Conservation (phyloP, 139 green algal genomes). For the Ulvella scutata region DNA sequence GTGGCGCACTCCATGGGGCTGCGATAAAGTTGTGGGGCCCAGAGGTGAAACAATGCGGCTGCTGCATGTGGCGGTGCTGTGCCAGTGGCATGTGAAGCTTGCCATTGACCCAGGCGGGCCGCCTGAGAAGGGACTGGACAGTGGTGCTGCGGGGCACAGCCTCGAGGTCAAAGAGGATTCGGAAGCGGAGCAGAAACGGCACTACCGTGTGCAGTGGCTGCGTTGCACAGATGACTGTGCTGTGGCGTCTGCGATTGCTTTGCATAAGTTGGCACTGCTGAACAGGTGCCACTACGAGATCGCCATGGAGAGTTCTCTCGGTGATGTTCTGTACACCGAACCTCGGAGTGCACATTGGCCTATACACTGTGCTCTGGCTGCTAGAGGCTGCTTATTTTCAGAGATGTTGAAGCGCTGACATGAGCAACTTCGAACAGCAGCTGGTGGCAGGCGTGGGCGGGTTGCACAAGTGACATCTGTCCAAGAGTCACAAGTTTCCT, state of each 20-base stretch:
- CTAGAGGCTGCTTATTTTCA: background rate
- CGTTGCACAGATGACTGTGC: background rate
- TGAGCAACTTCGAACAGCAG: too few relatives aligned
- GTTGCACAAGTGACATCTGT: too few relatives aligned
- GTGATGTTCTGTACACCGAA: background rate
- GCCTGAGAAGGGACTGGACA: too few relatives aligned
- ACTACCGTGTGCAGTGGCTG: background rate
- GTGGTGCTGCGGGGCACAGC: too few relatives aligned
- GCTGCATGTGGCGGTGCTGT: background rate
- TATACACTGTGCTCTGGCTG: background rate
- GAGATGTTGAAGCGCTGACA: too few relatives aligned
- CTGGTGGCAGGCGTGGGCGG: too few relatives aligned
- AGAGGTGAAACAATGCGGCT: background rate
- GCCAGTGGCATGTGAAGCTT: background rate
- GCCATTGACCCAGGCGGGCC: too few relatives aligned
- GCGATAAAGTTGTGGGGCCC: background rate
- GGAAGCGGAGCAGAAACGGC: too few relatives aligned
- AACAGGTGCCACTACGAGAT: background rate
- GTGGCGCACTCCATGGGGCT: background rate
- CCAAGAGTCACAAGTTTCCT: too few relatives aligned
- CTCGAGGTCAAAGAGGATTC: too few relatives aligned
- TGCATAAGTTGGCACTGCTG: background rate
- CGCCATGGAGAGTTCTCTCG: background rate
- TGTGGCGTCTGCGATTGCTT: background rate
- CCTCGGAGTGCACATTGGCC: background rate